phyloP scores from a whole-genome alignment of 495 filamentous ascomycete species.

The Clohesyomyces aquaticus region DNA sequence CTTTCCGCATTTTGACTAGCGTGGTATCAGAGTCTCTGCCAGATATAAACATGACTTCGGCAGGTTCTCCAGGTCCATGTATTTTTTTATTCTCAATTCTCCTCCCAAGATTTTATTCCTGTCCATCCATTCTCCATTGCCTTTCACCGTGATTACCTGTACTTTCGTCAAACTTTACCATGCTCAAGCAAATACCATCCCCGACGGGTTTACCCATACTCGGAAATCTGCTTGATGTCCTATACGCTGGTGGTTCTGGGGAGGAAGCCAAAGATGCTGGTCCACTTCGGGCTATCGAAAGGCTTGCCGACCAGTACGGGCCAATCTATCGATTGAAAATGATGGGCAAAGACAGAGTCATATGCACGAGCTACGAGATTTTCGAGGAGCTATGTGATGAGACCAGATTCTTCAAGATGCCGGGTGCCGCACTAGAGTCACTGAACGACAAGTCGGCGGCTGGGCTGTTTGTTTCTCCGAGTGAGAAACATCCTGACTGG shows the following conservation, averaged over 20 bases:
- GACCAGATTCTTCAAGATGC: constrained; percentile 26
- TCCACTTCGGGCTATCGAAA: constrained; percentile 36
- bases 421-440: constrained; percentile 7
- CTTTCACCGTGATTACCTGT: too few species aligned
- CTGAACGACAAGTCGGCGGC: neutral
- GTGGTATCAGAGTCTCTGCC: too few species aligned
- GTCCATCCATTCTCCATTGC: too few species aligned
- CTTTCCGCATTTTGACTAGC: too few species aligned
- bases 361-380: constrained; percentile 16
- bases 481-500: constrained; percentile 17
- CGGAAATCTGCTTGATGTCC: constrained; percentile 41
- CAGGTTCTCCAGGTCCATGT: too few species aligned
- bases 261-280: constrained; percentile 23
- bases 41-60: too few species aligned
- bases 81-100: too few species aligned
- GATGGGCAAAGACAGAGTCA: constrained; percentile 15
- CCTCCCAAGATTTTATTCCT: too few species aligned
- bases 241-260: neutral
- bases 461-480: constrained; percentile 15
- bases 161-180: too few species aligned
- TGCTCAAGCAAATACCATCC: constrained; percentile 28
- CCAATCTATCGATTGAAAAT: constrained; percentile 39
- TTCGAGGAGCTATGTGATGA: constrained; percentile 37
- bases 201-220: constrained; percentile 39
- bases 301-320: constrained; percentile 40